Conservation (phyloP, 1,284 basidiomycete genomes). For the Fomitopsis pinicola region DNA sequence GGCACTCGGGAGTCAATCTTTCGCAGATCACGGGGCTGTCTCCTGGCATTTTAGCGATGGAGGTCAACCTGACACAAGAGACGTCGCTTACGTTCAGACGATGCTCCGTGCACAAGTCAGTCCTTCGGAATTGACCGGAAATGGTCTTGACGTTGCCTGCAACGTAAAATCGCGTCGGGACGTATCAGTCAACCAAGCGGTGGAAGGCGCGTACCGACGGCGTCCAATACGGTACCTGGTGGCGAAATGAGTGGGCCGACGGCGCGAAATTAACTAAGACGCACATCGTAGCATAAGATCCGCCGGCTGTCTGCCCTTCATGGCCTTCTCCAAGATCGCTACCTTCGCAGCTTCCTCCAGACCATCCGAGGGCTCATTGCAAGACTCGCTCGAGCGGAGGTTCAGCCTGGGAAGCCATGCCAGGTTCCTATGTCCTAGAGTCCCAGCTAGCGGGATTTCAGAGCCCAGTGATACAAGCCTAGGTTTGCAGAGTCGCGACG, state of each 20-base stretch:
- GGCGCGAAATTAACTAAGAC: slow-evolving; percentile 22
- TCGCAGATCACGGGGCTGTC: slow-evolving; percentile 89
- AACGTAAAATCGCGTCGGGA: slow-evolving; percentile 22
- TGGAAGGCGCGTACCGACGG: slow-evolving; percentile 48
- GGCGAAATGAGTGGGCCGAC: slow-evolving; percentile 9
- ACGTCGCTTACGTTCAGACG: slow-evolving; percentile 67
- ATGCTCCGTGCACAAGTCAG: slow-evolving; percentile 85
- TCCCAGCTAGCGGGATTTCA: background rate
- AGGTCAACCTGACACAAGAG: background rate
- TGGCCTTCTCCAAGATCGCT: slow-evolving; percentile 73
- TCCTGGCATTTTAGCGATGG: slow-evolving; percentile 14
- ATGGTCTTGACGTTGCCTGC: slow-evolving; percentile 85
- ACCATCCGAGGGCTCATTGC: slow-evolving; percentile 34
- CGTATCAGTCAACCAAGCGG: background rate
- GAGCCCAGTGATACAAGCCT: background rate
- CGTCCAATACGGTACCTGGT: slow-evolving; percentile 83
- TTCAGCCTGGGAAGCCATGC: slow-evolving; percentile 26
- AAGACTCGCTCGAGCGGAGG: slow-evolving; percentile 12
- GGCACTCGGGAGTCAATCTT: slow-evolving; percentile 95
- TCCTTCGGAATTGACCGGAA: slow-evolving; percentile 87
- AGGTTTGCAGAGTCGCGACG: background rate
- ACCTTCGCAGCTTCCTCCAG: slow-evolving; percentile 68
- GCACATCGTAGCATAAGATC: slow-evolving; percentile 81
- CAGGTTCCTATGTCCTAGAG: slow-evolving; percentile 7
- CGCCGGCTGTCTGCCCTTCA: slow-evolving; percentile 75